Conservation (phyloP, 768 basidiomycete genomes). For the Leccinum variicolor region DNA sequence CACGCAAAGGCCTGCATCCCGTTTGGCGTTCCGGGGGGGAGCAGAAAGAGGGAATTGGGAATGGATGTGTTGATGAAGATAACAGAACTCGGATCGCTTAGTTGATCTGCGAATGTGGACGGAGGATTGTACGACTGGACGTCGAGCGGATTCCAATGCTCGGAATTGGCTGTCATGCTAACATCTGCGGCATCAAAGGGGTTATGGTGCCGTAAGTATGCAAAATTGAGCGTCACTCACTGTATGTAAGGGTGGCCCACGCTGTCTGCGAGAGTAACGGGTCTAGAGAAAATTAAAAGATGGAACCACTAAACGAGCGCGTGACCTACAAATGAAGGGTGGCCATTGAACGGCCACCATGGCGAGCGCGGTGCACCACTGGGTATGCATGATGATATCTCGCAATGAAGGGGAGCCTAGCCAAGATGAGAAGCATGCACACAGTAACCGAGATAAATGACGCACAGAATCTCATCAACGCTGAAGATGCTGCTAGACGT, state of each 20-base stretch:
- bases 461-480: slow-evolving; percentile 86
- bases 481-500: slow-evolving; percentile 77
- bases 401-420: slow-evolving; percentile 88
- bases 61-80: slow-evolving; percentile 69
- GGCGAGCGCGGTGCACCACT: slow-evolving; percentile 84
- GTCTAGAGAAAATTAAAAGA: slow-evolving; percentile 45
- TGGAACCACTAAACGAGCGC: slow-evolving; percentile 3
- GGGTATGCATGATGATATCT: slow-evolving; percentile 90
- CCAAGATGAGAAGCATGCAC: slow-evolving; percentile 11
- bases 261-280: slow-evolving; percentile 86
- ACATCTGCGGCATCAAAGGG: slow-evolving; percentile 50
- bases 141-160: slow-evolving; percentile 67
- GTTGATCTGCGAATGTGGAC: slow-evolving; percentile 66
- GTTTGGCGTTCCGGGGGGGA: slow-evolving; percentile 51
- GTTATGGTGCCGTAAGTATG: slow-evolving; percentile 8
- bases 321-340: slow-evolving; percentile 73
- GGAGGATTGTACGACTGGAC: slow-evolving; percentile 61
- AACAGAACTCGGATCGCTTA: slow-evolving; percentile 66
- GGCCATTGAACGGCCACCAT: slow-evolving; percentile 99
- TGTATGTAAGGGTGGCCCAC: slow-evolving; percentile 82
- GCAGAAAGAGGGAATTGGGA: slow-evolving; percentile 72
- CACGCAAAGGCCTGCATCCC: slow-evolving; percentile 86
- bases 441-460: slow-evolving; percentile 16
- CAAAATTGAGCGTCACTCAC: slow-evolving; percentile 37
- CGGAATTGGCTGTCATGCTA: slow-evolving; percentile 54